phyloP scores from a whole-genome alignment of 2,329 filamentous ascomycete genomes.

The Alternaria sp. region DNA sequence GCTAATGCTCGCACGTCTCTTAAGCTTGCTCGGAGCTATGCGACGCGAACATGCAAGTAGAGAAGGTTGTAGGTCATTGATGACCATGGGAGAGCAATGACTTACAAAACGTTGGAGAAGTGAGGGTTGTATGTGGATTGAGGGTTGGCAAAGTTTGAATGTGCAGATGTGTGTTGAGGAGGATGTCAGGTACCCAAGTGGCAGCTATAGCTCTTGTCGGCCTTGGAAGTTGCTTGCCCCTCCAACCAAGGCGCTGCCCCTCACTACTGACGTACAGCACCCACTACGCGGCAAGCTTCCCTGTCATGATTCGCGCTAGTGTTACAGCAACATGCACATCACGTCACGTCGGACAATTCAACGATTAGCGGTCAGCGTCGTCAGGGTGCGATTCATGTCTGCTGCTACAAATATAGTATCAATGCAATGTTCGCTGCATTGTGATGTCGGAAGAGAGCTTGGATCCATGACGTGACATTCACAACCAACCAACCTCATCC shows the following conservation, averaged over 20 bases:
- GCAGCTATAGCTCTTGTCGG: conserved; percentile 7
- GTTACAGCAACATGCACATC: background rate
- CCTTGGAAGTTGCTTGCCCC: conserved; percentile 14
- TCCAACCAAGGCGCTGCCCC: conserved; percentile 20
- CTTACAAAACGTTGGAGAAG: conserved; percentile 1
- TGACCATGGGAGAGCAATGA: background rate
- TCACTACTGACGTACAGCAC: conserved; percentile 26
- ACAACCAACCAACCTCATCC: background rate
- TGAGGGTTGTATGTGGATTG: background rate
- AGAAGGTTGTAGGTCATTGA: background rate
- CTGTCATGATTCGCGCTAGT: conserved; percentile 8
- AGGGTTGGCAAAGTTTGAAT: background rate
- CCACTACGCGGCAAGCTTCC: conserved; percentile 12
- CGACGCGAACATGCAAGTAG: background rate
- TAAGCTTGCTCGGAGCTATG: background rate
- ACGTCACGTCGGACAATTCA: background rate
- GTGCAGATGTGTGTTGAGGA: background rate
- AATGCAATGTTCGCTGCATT: background rate
- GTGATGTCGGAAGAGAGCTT: background rate
- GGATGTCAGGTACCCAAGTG: conserved; percentile 7
- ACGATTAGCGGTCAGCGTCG: background rate
- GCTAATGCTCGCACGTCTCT: background rate
- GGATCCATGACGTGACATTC: background rate
- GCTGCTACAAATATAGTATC: background rate
- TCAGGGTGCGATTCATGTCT: background rate